Conservation (phyloP, 73 alveolate species). For the Tetrahymena malaccensis region DNA sequence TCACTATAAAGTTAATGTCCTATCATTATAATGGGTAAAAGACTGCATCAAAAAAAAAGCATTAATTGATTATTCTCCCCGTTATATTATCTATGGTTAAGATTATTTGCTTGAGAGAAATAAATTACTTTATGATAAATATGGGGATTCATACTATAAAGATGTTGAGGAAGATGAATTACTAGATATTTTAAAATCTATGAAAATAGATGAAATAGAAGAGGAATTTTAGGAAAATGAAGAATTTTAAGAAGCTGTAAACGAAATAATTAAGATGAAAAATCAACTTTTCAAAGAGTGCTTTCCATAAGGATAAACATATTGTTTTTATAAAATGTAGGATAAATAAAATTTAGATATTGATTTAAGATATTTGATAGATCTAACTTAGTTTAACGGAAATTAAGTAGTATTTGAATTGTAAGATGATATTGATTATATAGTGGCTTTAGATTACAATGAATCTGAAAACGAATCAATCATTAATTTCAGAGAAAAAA, state of each 20-base stretch:
- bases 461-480: background rate
- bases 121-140: conserved; percentile 1
- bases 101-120: background rate
- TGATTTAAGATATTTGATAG: background rate
- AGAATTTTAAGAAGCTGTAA: background rate
- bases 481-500: background rate
- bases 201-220: background rate
- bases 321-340: background rate
- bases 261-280: background rate
- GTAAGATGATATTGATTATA: background rate
- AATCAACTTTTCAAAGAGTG: background rate
- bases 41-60: conserved; percentile 74
- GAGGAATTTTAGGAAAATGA: background rate
- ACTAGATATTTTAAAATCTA: background rate
- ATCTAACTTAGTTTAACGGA: background rate
- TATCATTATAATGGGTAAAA: conserved; percentile 74
- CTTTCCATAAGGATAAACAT: background rate
- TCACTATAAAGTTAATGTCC: conserved; percentile 59
- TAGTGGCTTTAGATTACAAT: background rate
- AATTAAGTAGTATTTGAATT: background rate
- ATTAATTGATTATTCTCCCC: conserved; percentile 74
- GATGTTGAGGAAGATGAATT: conserved; percentile 13
- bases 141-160: conserved; percentile 17
- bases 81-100: conserved; percentile 58
- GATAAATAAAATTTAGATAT: background rate